phyloP scores from a whole-genome alignment of 345 rosid genomes.

The Brassica carinata region DNA sequence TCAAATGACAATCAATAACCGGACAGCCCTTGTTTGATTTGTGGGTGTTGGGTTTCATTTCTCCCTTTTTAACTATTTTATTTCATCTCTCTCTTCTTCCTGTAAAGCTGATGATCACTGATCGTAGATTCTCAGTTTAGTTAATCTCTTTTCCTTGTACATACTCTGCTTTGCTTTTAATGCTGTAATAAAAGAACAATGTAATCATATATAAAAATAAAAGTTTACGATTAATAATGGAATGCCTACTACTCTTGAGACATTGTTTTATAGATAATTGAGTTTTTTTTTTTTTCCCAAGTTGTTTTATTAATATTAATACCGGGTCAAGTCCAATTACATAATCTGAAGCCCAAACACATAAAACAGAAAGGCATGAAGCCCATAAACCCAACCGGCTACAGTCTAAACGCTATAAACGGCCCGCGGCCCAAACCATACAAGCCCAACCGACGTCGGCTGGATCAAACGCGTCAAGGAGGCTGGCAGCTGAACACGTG shows the following conservation, averaged over 20 bases:
- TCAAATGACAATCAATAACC: slow-evolving; percentile 12
- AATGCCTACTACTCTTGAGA: not conserved
- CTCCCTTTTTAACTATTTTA: not conserved
- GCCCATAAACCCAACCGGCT: too few species aligned
- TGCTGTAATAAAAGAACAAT: slow-evolving; percentile 29
- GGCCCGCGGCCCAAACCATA: too few species aligned
- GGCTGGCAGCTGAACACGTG: too few species aligned
- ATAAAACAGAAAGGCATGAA: too few species aligned
- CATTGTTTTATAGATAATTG: slow-evolving; percentile 12
- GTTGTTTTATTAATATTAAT: too few species aligned
- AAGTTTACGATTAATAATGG: not conserved
- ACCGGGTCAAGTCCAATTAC: too few species aligned
- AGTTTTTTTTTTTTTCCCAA: too few species aligned
- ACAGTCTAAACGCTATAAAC: too few species aligned
- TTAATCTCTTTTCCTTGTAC: slow-evolving; percentile 43
- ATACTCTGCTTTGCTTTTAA: slow-evolving; percentile 25
- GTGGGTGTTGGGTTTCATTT: slow-evolving; percentile 34
- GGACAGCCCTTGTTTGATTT: slow-evolving; percentile 24
- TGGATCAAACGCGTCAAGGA: too few species aligned
- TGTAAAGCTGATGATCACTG: slow-evolving; percentile 54
- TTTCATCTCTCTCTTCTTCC: slow-evolving; percentile 36
- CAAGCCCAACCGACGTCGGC: too few species aligned
- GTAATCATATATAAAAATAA: not conserved
- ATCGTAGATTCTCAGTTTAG: slow-evolving; percentile 44
- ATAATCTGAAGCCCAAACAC: too few species aligned